These are phyloP conservation scores for Oryza punctata DNA, from an alignment of 176 grass and related monocot species.

Conservation along the genomic window DNA sequence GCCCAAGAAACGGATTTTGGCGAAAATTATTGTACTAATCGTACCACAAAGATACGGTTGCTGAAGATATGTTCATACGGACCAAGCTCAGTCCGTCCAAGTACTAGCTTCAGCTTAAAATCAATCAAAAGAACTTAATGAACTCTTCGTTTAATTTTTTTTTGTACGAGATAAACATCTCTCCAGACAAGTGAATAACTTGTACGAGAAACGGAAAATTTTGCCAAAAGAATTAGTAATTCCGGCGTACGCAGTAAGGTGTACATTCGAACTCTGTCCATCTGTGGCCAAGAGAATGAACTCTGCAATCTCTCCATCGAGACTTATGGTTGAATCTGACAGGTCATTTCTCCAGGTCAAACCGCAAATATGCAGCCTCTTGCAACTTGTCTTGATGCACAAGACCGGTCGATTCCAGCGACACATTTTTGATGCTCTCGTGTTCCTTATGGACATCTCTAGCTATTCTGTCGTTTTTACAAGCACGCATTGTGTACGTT, in stretches of 20 bases:
- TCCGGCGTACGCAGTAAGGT: too few relatives aligned
- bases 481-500: constrained; percentile 29
- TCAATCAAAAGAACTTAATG: neutral
- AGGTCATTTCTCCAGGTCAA: neutral
- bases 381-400: neutral
- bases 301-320: neutral
- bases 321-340: neutral
- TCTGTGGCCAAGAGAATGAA: neutral
- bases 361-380: neutral
- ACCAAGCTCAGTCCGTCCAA: neutral
- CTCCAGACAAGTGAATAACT: neutral
- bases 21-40: neutral
- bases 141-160: neutral
- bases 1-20: neutral
- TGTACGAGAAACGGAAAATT: neutral
- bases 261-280: neutral
- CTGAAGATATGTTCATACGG: constrained; percentile 2
- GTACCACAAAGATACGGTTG: constrained; percentile 8
- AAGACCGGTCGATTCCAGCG: constrained; percentile 12
- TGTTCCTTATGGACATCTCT: neutral
- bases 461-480: constrained; percentile 8
- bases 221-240: neutral
- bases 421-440: constrained; percentile 13
- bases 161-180: too few relatives aligned
- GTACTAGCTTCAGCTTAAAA: neutral